Conservation (phyloP, 768 basidiomycete genomes). For the Rhodocollybia butyracea region DNA sequence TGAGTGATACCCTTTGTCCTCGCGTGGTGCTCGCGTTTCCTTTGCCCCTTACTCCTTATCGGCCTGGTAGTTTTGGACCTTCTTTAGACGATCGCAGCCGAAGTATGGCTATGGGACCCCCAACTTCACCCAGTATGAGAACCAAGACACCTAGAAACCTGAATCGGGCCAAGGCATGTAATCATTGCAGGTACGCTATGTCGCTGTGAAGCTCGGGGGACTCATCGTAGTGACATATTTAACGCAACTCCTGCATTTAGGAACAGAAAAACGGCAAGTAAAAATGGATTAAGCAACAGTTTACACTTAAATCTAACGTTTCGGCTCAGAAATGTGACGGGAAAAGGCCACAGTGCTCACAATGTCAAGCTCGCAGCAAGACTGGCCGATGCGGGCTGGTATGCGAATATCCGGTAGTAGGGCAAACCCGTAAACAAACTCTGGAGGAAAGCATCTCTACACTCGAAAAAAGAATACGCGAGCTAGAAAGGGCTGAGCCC, state of each 20-base stretch:
- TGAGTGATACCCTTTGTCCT: no score
- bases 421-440: conserved; percentile 31
- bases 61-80: no score
- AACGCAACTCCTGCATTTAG: no score
- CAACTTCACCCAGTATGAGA: background rate
- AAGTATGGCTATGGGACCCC: no score
- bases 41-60: no score
- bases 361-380: conserved; percentile 32
- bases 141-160: background rate
- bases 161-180: conserved; percentile 5
- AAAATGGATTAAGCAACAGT: no score
- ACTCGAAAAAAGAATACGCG: conserved; percentile 34
- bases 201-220: no score
- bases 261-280: conserved; percentile 13
- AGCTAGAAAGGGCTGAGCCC: conserved; percentile 29
- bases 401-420: conserved; percentile 41
- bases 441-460: conserved; percentile 40
- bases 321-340: conserved; percentile 38
- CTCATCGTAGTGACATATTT: no score
- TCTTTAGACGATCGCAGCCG: no score
- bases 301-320: background rate
- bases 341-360: conserved; percentile 33
- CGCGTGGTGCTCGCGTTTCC: no score
- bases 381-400: conserved; percentile 24
- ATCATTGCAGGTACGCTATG: conserved; percentile 4